These are phyloP conservation scores for Fragaria nilgerrensis DNA, from an alignment of 306 rosid genomes.

Conservation along the genomic window DNA sequence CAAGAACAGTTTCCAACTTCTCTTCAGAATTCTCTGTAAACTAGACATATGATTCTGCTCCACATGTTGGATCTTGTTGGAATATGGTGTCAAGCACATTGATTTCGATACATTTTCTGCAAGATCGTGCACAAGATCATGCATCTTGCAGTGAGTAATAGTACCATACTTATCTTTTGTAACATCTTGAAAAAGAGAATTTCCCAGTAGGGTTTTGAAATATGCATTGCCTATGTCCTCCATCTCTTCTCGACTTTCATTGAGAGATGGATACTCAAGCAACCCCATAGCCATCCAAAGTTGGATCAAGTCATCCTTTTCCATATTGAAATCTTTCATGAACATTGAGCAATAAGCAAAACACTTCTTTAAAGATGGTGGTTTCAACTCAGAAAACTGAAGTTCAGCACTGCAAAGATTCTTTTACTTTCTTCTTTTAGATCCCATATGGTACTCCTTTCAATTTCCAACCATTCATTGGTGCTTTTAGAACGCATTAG, in stretches of 20 bases:
- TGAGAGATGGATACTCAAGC: neutral
- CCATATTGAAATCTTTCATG: neutral
- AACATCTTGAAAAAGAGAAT: neutral
- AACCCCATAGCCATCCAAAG: conserved; percentile 1
- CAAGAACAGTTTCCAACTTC: too few relatives aligned
- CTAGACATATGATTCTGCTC: too few relatives aligned
- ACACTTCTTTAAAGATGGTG: neutral
- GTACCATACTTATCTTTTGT: neutral
- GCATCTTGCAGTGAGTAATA: neutral
- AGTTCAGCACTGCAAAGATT: neutral
- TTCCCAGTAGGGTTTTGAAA: neutral
- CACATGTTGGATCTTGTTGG: too few relatives aligned
- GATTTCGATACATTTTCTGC: neutral
- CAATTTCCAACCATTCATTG: neutral
- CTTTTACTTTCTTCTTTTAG: neutral
- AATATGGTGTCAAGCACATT: neutral
- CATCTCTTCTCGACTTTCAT: neutral
- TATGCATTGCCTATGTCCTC: neutral
- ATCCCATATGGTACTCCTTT: neutral
- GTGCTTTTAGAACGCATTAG: neutral
- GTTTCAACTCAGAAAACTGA: neutral
- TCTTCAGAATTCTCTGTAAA: too few relatives aligned
- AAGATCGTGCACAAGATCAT: conserved; percentile 1
- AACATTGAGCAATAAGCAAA: neutral
- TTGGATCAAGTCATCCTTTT: conserved; percentile 3